Conservation (phyloP, 2,329 filamentous ascomycete genomes). For the Aspergillus ustus region DNA sequence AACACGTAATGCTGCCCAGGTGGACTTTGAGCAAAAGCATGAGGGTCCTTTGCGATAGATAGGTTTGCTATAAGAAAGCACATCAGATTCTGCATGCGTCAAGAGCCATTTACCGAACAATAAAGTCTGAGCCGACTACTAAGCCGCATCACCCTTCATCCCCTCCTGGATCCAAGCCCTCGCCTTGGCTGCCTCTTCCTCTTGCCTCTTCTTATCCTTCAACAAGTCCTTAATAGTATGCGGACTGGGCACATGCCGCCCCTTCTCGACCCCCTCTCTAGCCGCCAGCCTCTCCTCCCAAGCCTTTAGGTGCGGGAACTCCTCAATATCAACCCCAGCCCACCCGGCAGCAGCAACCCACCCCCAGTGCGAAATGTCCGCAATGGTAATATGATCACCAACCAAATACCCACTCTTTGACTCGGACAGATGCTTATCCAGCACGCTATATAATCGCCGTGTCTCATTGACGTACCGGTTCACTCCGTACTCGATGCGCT, state of each 20-base stretch:
- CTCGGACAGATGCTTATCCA: constrained; percentile 70
- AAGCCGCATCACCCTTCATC: constrained; percentile 67
- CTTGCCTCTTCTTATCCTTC: constrained; percentile 61
- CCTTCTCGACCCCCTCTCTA: constrained; percentile 75
- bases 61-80: neutral
- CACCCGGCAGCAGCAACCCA: constrained; percentile 70
- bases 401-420: constrained; percentile 58
- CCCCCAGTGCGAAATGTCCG: constrained; percentile 80
- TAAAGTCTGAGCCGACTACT: constrained; percentile 3
- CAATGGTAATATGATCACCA: constrained; percentile 54
- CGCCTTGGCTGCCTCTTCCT: constrained; percentile 59
- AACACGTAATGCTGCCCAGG: neutral
- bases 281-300: constrained; percentile 76
- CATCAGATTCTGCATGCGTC: neutral
- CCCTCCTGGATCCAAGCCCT: constrained; percentile 69
- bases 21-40: neutral
- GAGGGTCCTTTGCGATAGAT: neutral
- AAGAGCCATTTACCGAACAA: neutral
- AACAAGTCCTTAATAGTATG: constrained; percentile 66
- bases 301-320: constrained; percentile 75
- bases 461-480: constrained; percentile 84
- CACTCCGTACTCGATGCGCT: constrained; percentile 81
- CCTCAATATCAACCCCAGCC: constrained; percentile 69
- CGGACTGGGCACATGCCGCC: constrained; percentile 70
- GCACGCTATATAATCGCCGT: constrained; percentile 76